These are phyloP conservation scores for Austroboletus olivaceoglutinosus DNA, from an alignment of 1,284 basidiomycete genomes.

Conservation along the genomic window DNA sequence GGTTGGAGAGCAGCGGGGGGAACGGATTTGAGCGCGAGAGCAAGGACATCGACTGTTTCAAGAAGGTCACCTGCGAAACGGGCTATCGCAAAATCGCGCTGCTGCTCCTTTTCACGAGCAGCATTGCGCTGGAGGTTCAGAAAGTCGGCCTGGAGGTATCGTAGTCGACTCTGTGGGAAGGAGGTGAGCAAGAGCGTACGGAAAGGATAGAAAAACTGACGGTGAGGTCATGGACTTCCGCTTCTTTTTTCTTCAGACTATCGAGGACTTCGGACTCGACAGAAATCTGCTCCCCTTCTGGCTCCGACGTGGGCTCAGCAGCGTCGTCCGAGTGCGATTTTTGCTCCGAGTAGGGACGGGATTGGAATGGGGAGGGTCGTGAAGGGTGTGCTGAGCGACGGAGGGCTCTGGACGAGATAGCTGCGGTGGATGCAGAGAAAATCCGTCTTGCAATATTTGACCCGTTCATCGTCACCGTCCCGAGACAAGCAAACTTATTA, in stretches of 20 bases:
- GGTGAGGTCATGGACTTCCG: slow-evolving; percentile 70
- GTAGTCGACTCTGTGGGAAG: slow-evolving; percentile 65
- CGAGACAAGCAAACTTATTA: not conserved
- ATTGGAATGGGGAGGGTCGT: slow-evolving; percentile 22
- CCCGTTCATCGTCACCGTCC: slow-evolving; percentile 44
- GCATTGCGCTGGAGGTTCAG: slow-evolving; percentile 92
- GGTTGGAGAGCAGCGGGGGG: slow-evolving; percentile 52
- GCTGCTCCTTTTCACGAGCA: slow-evolving; percentile 87
- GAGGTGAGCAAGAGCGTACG: slow-evolving; percentile 4
- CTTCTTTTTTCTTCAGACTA: slow-evolving; percentile 71
- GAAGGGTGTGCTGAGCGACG: slow-evolving; percentile 37
- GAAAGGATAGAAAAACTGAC: slow-evolving; percentile 43
- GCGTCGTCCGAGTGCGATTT: slow-evolving; percentile 28
- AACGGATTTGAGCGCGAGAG: slow-evolving; percentile 85
- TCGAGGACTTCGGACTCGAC: slow-evolving; percentile 39
- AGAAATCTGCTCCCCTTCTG: slow-evolving; percentile 29
- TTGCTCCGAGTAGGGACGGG: slow-evolving; percentile 55
- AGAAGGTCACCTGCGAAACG: slow-evolving; percentile 90
- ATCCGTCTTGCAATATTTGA: slow-evolving; percentile 44
- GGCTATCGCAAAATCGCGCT: slow-evolving; percentile 90
- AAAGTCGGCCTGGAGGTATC: slow-evolving; percentile 92
- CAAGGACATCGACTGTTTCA: slow-evolving; percentile 89
- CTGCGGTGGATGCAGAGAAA: slow-evolving; percentile 57
- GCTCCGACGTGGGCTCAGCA: slow-evolving; percentile 31
- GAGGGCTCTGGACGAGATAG: slow-evolving; percentile 47